A percentile compares a stretch with the other conserved stretches of the same genome.
Evolutionary conservation across 1,139 yeast species (phyloP).

Genomic region (Candida dubliniensis): DNA sequence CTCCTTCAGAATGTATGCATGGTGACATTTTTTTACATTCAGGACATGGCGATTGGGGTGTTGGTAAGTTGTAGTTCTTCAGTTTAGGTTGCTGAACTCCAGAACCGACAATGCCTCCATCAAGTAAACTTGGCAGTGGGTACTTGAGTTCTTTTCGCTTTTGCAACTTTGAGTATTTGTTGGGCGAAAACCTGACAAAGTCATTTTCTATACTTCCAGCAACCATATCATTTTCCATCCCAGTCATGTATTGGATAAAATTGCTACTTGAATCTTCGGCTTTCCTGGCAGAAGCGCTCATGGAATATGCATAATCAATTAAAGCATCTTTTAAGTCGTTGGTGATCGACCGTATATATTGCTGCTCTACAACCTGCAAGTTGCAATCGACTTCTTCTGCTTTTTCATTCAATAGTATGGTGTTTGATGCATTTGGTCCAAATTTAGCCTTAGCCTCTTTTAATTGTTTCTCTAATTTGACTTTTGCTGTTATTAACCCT

Average conservation of each 20-base stretch:
- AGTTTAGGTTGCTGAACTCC: slow-evolving; percentile 7
- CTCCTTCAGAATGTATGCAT: slow-evolving; percentile 10
- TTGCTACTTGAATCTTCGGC: slow-evolving; percentile 32
- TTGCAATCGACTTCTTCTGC: slow-evolving; percentile 52
- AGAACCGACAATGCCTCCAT: not conserved
- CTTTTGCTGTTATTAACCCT: slow-evolving; percentile 33
- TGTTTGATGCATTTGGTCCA: slow-evolving; percentile 44
- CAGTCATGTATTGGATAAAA: slow-evolving; percentile 19
- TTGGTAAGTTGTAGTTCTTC: slow-evolving; percentile 12
- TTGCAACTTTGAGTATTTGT: slow-evolving; percentile 11
- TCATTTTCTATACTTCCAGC: slow-evolving; percentile 7
- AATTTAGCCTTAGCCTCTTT: slow-evolving; percentile 43
- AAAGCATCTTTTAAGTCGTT: slow-evolving; percentile 45
- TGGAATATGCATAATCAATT: slow-evolving; percentile 38
- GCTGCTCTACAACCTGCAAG: slow-evolving; percentile 51
- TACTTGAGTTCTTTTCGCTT: slow-evolving; percentile 4
- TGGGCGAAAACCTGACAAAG: slow-evolving; percentile 12
- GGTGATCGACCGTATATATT: slow-evolving; percentile 47
- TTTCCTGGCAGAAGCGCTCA: slow-evolving; percentile 34
- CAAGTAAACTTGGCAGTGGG: slow-evolving; percentile 1
- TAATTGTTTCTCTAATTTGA: slow-evolving; percentile 33
- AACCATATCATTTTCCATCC: slow-evolving; percentile 2
- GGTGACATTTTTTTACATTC: slow-evolving; percentile 13
- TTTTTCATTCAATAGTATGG: slow-evolving; percentile 43
- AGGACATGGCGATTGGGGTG: slow-evolving; percentile 14